Evolutionary conservation across 1,139 yeast species (phyloP), one percentile per base, ranked within the genome.

Genomic region (Blastobotrys niveus): DNA sequence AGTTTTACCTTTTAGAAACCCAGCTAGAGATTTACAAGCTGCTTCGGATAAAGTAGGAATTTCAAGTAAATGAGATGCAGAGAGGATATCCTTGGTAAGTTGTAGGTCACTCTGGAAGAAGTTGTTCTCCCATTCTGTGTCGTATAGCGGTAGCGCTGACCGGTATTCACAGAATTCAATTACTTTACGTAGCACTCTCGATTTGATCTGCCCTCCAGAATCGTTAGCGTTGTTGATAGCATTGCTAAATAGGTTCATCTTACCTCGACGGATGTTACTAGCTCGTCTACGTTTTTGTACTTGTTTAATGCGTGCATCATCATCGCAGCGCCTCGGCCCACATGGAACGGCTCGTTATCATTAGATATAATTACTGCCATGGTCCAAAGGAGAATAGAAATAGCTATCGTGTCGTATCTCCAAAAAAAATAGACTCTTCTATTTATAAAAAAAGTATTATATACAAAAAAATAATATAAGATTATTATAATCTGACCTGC

Each of bases 211-310:
- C n/a, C n/a, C n/a, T n/a, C n/a, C n/a, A n/a, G n/a, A n/a, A n/a
- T n/a, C n/a, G n/a, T n/a, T n/a, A n/a, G n/a, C n/a, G n/a, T n/a
- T n/a, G n/a, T n/a, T n/a, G n/a, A n/a, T n/a, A n/a, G n/a, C n/a
- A n/a, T n/a, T n/a, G n/a, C n/a, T n/a, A n/a, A n/a, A n/a, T n/a
- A n/a, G n/a, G n/a, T n/a, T n/a, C n/a, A n/a, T n/a, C n/a, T n/a
- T n/a, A n/a, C n/a, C n/a, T 38, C 40, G 5, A 38, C 35, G 8
- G 35, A 9, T 3, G 42, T 38, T 3, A 38, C 42, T 17, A 38
- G 20, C 7, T 27, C 19, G 14, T 38, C 42, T 3, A 38, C 6
- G 9, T 22, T 15, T 6, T 24, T 14, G 9, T 34, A 15, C 18
- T 34, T 34, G 3, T 3, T 10, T 14, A 39, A 18, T 9, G 15